These are phyloP conservation scores for Diophrys appendiculata DNA, from an alignment of 73 alveolate species.

Conservation along the genomic window DNA sequence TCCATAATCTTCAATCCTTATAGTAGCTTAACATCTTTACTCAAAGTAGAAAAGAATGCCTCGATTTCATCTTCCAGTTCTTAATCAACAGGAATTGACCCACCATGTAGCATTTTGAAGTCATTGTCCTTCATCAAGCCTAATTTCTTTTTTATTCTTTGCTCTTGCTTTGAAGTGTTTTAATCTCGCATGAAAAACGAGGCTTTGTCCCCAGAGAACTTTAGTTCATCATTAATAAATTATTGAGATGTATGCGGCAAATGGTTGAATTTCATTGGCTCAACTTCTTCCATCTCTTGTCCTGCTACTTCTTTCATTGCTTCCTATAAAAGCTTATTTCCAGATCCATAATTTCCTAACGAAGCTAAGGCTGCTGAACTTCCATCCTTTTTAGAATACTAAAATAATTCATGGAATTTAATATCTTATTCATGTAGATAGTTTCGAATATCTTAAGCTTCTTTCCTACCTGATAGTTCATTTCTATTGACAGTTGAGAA, in stretches of 20 bases:
- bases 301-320: too few species aligned
- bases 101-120: conserved; percentile 47
- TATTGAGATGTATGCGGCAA: too few species aligned
- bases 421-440: conserved; percentile 7
- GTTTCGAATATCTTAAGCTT: conserved; percentile 31
- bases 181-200: neutral
- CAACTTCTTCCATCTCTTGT: conserved; percentile 3
- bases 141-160: conserved; percentile 22
- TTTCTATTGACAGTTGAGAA: conserved; percentile 41
- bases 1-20: conserved; percentile 50
- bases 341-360: too few species aligned
- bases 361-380: too few species aligned
- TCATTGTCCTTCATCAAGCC: conserved; percentile 47
- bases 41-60: conserved; percentile 26
- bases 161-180: neutral
- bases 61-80: conserved; percentile 29
- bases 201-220: neutral
- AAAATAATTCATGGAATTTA: too few species aligned
- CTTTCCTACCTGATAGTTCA: conserved; percentile 26
- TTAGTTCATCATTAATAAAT: too few species aligned
- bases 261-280: too few species aligned
- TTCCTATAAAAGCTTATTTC: too few species aligned
- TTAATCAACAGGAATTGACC: conserved; percentile 29
- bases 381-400: too few species aligned
- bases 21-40: conserved; percentile 40